Base-by-base conservation (phyloP, 768 basidiomycete species). In the Favolaschia claudopus region DNA sequence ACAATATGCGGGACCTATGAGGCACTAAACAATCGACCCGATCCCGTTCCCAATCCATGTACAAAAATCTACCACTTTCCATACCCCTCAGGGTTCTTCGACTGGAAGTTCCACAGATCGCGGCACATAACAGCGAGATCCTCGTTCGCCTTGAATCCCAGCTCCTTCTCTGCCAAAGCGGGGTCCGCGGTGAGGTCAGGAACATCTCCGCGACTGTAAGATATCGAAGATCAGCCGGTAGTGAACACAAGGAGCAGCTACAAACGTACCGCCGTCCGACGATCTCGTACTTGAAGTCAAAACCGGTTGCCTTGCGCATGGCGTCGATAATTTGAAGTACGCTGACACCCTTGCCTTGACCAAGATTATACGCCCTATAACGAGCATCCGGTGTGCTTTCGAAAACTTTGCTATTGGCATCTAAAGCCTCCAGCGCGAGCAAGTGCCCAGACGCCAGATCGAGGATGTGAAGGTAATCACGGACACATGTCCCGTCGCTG, bases 71-170 rank as follows among this genome's bases (percentile, higher is more conserved):
- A n/a, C n/a, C n/a, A 53, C 47, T 75, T 75, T 24, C 69, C 81
- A 62, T 92, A 97, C 3, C 95, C 95, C 28, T 84, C 70, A 7
- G 92, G 93, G 68, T 97, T 93, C 73, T 87, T 92, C n/a, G 86
- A 87, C 79, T 99, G 96, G 94, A 96, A 99, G 77, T 96, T 96
- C 97, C 97, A 99, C 67, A 97, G 79, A 75, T 99, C 97, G 54
- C 86, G 81, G 75, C 97, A 99, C 94, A 99, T 99, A 54, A 89
- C 88, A 62, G 95, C 89, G 40, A 99, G 82, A 66, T 88, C 82
- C 68, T 87, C 83, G 25, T 82, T 79, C 13, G 96, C 96, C 60
- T 85, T 85, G 84, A 98, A 99, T 7, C 93, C 93, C 28, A 99
- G 89, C 73, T 99, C 96, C 70, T 86, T 86, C 78, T 96, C 87